Percentiles rank a stretch among this genome's conserved stretches.
Conservation (phyloP, 2,329 filamentous ascomycete species). For the Cadophora sp. region DNA sequence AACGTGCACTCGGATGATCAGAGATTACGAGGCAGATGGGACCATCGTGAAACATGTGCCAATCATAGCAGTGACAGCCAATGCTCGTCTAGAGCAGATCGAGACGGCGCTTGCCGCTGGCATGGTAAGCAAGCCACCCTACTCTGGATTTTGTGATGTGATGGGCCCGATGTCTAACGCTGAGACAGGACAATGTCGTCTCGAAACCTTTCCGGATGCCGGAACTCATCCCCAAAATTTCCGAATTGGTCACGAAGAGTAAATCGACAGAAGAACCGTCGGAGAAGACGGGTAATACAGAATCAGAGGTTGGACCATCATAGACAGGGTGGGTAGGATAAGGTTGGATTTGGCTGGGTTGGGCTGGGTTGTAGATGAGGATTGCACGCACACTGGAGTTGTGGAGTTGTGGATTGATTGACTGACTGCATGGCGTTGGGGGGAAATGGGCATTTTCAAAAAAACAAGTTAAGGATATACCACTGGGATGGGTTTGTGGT, state of each 20-base stretch:
- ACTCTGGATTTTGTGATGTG: neutral
- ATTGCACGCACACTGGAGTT: no score
- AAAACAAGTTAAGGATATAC: slow-evolving; percentile 4
- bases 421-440: neutral
- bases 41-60: slow-evolving; percentile 71
- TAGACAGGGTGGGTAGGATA: neutral
- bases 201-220: slow-evolving; percentile 81
- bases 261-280: slow-evolving; percentile 14
- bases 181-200: slow-evolving; percentile 71
- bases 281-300: neutral
- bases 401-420: neutral
- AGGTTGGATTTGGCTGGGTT: no score
- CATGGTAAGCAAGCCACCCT: slow-evolving; percentile 61
- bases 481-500: no score
- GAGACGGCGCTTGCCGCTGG: slow-evolving; percentile 73
- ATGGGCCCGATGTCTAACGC: slow-evolving; percentile 31
- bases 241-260: slow-evolving; percentile 49
- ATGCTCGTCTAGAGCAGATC: slow-evolving; percentile 78
- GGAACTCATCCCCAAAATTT: slow-evolving; percentile 73
- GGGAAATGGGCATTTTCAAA: neutral
- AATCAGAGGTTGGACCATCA: slow-evolving; percentile 4
- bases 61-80: slow-evolving; percentile 84
- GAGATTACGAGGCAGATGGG: slow-evolving; percentile 68
- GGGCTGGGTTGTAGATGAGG: slow-evolving; percentile 1
- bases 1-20: slow-evolving; percentile 73